A percentile compares a stretch with the other conserved stretches of the same genome.
These are phyloP conservation scores for Pharus latifolius DNA, from an alignment of 176 grass and related monocot genomes.

Conservation along the genomic window DNA sequence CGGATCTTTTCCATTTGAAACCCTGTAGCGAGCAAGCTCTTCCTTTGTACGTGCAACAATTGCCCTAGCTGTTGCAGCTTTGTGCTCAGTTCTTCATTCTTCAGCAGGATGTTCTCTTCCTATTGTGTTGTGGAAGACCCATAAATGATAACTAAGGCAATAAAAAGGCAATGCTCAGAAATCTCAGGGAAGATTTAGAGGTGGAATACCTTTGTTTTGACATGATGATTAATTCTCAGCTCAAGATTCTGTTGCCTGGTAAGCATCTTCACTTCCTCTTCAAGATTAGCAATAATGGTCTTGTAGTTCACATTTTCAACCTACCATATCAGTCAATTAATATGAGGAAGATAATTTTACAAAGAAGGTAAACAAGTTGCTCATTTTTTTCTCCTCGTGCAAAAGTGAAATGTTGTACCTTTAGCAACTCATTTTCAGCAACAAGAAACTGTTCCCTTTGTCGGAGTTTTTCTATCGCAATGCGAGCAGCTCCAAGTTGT, in stretches of 20 bases:
- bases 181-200: not conserved
- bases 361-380: not conserved
- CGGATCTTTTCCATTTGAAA: slow-evolving; percentile 50
- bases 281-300: slow-evolving; percentile 61
- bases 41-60: slow-evolving; percentile 54
- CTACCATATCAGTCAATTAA: slow-evolving; percentile 27
- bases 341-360: too few species aligned
- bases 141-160: slow-evolving; percentile 3
- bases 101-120: slow-evolving; percentile 71
- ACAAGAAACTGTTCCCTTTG: slow-evolving; percentile 58
- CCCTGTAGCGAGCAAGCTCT: slow-evolving; percentile 60
- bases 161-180: not conserved
- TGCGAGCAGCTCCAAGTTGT: slow-evolving; percentile 59
- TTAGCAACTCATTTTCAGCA: slow-evolving; percentile 88
- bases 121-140: slow-evolving; percentile 25
- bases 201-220: slow-evolving; percentile 71
- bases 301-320: slow-evolving; percentile 83
- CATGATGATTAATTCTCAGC: slow-evolving; percentile 84
- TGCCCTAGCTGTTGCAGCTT: slow-evolving; percentile 46
- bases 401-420: slow-evolving; percentile 23
- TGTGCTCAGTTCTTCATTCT: slow-evolving; percentile 59
- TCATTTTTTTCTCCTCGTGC: not conserved
- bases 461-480: slow-evolving; percentile 53
- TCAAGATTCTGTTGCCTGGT: slow-evolving; percentile 84
- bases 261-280: slow-evolving; percentile 81